Base-by-base conservation (phyloP, 306 rosid genomes). In the Rosa multiflora region DNA sequence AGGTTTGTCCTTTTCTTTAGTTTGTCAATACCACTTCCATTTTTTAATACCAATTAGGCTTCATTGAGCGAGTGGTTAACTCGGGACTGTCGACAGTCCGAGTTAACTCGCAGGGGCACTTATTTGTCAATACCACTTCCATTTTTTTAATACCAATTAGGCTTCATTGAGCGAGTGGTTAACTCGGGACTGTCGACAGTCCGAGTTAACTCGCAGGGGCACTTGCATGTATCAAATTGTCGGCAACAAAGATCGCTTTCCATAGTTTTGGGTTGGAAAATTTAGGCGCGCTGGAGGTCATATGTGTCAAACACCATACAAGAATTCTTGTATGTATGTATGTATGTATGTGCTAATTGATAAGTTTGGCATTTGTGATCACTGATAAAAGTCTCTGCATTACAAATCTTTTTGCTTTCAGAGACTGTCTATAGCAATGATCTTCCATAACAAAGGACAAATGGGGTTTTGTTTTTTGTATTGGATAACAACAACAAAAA, bases 1-100 rank as follows among this genome's bases (percentile, higher is more conserved):
- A 90, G 99, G 99, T 95, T 82, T 76, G 90, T 82, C 76, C 1
- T 82, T 76, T 14, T n/a, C n/a, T 7, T 55, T 35, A 9, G 13
- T 67, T 75, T 61, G 44, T 12, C 32, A 74, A 48, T 69, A 68
- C 21, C 46, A 13, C 53, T 26, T 29, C 10, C 21, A 12, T 55
- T 71, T 21, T 73, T 1, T 42, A 17, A 3, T 67, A 58, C n/a
- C 63, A 32, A 53, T 73, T 73, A 35, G 9, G n/a, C 26, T 32
- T 23, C 37, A 2, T 6, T 67, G 26, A 20, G 63, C 23, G 84
- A 83, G 87, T 78, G 76, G 15, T 17, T 29, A 35, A 62, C 71
- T 61, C 79, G 71, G 71, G 2, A 44, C 66, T 37, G 9, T 74
- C 58, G 5, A 56, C 52, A 29, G 53, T 56, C 78, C 78, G 68